These are phyloP conservation scores for Endothia cerciana DNA, from an alignment of 2,329 filamentous ascomycete genomes.

Conservation along the genomic window DNA sequence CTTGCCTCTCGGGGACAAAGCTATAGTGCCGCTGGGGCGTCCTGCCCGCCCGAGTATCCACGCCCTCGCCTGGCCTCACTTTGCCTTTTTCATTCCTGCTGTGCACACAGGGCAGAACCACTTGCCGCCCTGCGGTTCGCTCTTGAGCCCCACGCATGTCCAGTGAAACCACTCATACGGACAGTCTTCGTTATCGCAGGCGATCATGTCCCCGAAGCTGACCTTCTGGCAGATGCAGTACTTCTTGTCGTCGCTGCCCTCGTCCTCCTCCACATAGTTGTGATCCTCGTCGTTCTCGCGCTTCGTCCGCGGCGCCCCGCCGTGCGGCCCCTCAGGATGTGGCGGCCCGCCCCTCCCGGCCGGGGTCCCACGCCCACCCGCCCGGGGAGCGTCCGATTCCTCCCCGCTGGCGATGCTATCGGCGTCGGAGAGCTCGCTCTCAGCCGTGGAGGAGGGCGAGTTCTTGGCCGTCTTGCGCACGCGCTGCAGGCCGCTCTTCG, in stretches of 20 bases:
- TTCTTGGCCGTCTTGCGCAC: conserved; percentile 65
- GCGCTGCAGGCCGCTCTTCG: conserved; percentile 64
- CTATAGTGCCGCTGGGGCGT: no score
- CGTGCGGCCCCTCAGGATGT: conserved; percentile 29
- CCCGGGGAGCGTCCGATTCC: conserved; percentile 49
- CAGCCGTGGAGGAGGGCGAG: conserved; percentile 65
- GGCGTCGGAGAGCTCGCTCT: conserved; percentile 68
- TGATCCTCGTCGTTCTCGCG: conserved; percentile 41
- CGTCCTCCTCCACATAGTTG: conserved; percentile 66
- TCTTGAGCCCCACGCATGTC: conserved; percentile 71
- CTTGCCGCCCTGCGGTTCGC: conserved; percentile 62
- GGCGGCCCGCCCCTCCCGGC: conserved; percentile 32
- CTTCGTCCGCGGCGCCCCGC: conserved; percentile 36
- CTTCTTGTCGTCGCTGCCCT: conserved; percentile 76
- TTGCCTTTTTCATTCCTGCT: conserved; percentile 51
- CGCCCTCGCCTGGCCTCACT: conserved; percentile 24
- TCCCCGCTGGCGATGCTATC: conserved; percentile 56
- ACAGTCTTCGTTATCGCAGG: conserved; percentile 82
- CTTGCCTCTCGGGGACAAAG: no score
- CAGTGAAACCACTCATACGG: conserved; percentile 89
- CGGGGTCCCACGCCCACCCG: conserved; percentile 45
- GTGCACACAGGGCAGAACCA: conserved; percentile 70
- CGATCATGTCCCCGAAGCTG: conserved; percentile 87
- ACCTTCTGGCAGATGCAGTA: conserved; percentile 85
- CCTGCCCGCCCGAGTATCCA: no score